Percentiles rank a stretch among this genome's conserved stretches.
Conservation (phyloP, 495 filamentous ascomycete species). For the Tuber magnatum region DNA sequence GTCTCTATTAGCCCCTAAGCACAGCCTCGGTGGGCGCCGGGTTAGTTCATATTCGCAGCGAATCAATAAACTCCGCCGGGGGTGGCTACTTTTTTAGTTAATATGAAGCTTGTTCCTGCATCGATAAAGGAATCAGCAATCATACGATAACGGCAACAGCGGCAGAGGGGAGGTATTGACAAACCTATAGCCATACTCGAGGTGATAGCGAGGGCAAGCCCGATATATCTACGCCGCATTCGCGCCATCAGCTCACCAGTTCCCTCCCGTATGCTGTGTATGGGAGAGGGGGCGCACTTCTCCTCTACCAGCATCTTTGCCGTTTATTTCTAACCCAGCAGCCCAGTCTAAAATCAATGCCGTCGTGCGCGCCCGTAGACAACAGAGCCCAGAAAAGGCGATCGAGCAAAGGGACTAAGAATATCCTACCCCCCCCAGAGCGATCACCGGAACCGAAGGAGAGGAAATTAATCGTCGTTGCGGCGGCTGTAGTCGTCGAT, state of each 20-base stretch:
- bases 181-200: conserved; percentile 91
- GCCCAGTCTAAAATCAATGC: conserved; percentile 17
- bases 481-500: conserved; percentile 7
- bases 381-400: conserved; percentile 6
- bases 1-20: conserved; percentile 79
- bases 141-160: conserved; percentile 28
- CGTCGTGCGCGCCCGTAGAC: conserved; percentile 18
- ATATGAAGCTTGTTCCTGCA: conserved; percentile 81
- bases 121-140: conserved; percentile 15
- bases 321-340: conserved; percentile 11
- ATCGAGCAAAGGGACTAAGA: conserved; percentile 11
- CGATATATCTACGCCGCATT: conserved; percentile 65
- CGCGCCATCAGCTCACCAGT: conserved; percentile 43
- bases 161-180: conserved; percentile 38
- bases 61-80: not conserved
- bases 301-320: conserved; percentile 61
- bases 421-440: conserved; percentile 21
- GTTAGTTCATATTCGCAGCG: not conserved
- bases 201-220: conserved; percentile 76
- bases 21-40: conserved; percentile 13
- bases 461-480: not conserved
- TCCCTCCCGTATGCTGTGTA: conserved; percentile 8
- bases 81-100: conserved; percentile 72
- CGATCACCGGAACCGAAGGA: conserved; percentile 3
- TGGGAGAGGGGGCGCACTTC: conserved; percentile 63